Evolutionary conservation across 1,284 basidiomycete species (phyloP).

Genomic region (Stereum hirsutum): DNA sequence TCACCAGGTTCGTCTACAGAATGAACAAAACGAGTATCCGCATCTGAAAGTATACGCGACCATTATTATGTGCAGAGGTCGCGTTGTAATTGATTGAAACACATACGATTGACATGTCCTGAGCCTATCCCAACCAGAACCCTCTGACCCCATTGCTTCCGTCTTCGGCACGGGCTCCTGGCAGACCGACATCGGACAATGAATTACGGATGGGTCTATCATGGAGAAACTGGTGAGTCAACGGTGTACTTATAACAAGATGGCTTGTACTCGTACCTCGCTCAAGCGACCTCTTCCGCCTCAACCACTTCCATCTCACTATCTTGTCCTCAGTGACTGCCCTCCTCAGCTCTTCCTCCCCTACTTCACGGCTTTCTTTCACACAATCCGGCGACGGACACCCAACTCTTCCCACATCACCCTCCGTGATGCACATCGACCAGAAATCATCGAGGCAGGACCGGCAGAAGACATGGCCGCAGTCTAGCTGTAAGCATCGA

Average conservation of each 20-base stretch:
- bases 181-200: constrained; percentile 68
- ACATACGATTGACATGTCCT: constrained; percentile 58
- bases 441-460: constrained; percentile 67
- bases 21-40: constrained; percentile 62
- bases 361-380: constrained; percentile 51
- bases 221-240: constrained; percentile 1
- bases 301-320: constrained; percentile 64
- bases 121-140: constrained; percentile 56
- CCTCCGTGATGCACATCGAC: constrained; percentile 65
- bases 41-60: no score
- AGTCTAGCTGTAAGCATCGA: constrained; percentile 55
- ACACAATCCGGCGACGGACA: constrained; percentile 73
- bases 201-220: constrained; percentile 63
- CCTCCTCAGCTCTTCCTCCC: constrained; percentile 62
- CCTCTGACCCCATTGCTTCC: constrained; percentile 27
- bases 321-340: constrained; percentile 55
- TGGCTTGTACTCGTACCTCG: constrained; percentile 34
- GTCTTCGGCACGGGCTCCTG: constrained; percentile 59
- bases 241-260: no score
- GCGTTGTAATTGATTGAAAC: no score
- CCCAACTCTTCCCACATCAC: constrained; percentile 56
- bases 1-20: constrained; percentile 68
- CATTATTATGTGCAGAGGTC: no score
- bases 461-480: constrained; percentile 67
- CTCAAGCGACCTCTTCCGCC: constrained; percentile 59